These are phyloP conservation scores for Cyberlindnera maritima DNA, from an alignment of 805 yeast genomes.

Conservation along the genomic window DNA sequence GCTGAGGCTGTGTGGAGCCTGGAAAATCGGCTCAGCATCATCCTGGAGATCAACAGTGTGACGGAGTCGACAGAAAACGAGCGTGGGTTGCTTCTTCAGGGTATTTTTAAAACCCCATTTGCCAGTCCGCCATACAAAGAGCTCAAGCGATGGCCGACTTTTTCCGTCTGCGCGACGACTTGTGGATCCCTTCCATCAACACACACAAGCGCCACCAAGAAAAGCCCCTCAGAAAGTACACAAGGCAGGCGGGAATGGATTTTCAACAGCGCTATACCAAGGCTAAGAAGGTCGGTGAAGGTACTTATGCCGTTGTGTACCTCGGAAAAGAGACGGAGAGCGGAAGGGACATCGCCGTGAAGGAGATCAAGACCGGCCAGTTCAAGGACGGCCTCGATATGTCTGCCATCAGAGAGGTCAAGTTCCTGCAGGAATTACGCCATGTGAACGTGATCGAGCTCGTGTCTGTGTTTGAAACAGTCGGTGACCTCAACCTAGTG, in stretches of 20 bases:
- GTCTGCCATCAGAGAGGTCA: slow-evolving; percentile 95
- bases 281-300: slow-evolving; percentile 95
- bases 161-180: background rate
- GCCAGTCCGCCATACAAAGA: background rate
- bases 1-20: background rate
- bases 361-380: slow-evolving; percentile 91
- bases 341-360: slow-evolving; percentile 74
- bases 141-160: background rate
- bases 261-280: slow-evolving; percentile 5
- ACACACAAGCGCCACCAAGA: background rate
- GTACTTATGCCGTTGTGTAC: slow-evolving; percentile 96
- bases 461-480: slow-evolving; percentile 77
- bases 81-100: no score
- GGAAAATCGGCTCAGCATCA: background rate
- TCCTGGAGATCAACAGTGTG: background rate
- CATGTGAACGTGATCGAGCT: slow-evolving; percentile 84
- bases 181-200: background rate
- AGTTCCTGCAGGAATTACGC: slow-evolving; percentile 76
- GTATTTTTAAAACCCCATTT: no score
- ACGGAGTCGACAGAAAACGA: no score
- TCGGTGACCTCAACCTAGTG: slow-evolving; percentile 72
- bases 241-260: background rate
- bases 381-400: slow-evolving; percentile 96
- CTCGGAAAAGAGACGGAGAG: slow-evolving; percentile 66
- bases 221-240: background rate